Evolutionary conservation across 2,329 filamentous ascomycete genomes (phyloP).

Genomic region (Pseudocercospora musae): DNA sequence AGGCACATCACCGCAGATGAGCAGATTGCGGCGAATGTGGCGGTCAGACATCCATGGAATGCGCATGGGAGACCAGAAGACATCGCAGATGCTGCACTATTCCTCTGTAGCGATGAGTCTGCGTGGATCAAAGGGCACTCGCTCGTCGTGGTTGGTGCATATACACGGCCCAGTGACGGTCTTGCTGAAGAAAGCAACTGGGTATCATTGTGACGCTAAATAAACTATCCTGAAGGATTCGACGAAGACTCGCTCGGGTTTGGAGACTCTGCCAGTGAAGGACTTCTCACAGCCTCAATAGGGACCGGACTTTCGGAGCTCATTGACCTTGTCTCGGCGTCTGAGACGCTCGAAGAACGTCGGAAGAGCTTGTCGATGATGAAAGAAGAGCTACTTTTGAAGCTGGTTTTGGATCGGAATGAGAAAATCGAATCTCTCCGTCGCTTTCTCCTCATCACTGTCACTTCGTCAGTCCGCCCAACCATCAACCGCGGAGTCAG

Average conservation of each 20-base stretch:
- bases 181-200: background rate
- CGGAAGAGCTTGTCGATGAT: background rate
- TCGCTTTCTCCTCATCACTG: background rate
- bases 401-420: background rate
- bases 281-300: background rate
- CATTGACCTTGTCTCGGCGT: background rate
- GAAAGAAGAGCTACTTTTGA: background rate
- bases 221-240: background rate
- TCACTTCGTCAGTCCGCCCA: background rate
- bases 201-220: background rate
- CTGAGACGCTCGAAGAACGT: background rate
- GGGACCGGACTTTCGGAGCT: background rate
- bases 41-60: conserved; percentile 23
- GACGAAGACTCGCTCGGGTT: background rate
- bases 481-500: no score
- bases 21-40: conserved; percentile 14
- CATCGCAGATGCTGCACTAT: conserved; percentile 28
- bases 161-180: conserved; percentile 1
- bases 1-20: background rate
- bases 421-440: background rate
- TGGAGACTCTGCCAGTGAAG: background rate
- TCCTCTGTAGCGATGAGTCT: conserved; percentile 29
- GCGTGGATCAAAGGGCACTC: conserved; percentile 23
- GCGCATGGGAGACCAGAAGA: conserved; percentile 25
- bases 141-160: conserved; percentile 13